A percentile compares a stretch with the other conserved stretches of the same genome.
phyloP scores from a whole-genome alignment of 78 protist genomes.

The Dictyostelium firmibasis region DNA sequence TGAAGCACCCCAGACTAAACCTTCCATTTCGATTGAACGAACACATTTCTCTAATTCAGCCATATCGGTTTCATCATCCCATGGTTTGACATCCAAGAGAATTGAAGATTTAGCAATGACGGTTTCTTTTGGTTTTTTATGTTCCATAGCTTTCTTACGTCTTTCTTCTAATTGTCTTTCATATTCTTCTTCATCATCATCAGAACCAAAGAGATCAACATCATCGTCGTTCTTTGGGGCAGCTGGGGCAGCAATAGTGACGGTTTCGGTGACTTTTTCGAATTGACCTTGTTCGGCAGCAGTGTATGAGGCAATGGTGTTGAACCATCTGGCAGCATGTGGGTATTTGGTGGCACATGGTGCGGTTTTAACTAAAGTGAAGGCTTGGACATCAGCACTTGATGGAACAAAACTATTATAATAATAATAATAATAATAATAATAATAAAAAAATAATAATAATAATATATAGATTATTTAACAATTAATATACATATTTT shows the following conservation, averaged over 20 bases:
- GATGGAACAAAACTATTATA: slow-evolving; percentile 74
- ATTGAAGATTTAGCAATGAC: slow-evolving; percentile 86
- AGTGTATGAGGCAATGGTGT: slow-evolving; percentile 78
- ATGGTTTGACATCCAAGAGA: slow-evolving; percentile 92
- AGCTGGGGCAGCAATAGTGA: slow-evolving; percentile 37
- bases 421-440: background rate
- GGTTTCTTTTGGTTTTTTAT: slow-evolving; percentile 75
- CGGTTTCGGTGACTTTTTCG: slow-evolving; percentile 17
- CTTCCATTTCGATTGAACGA: slow-evolving; percentile 86
- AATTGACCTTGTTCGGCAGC: slow-evolving; percentile 46
- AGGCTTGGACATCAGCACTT: slow-evolving; percentile 80
- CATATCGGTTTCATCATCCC: slow-evolving; percentile 92
- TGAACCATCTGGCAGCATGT: slow-evolving; percentile 88
- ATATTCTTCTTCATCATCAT: slow-evolving; percentile 86
- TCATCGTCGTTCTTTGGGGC: slow-evolving; percentile 81
- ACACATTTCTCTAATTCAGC: slow-evolving; percentile 80
- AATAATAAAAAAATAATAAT: background rate
- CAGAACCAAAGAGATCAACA: slow-evolving; percentile 86
- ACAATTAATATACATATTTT: background rate
- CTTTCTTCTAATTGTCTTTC: slow-evolving; percentile 71
- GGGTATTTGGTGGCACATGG: slow-evolving; percentile 81
- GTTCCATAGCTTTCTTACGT: slow-evolving; percentile 54
- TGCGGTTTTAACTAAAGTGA: slow-evolving; percentile 34
- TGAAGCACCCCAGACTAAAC: slow-evolving; percentile 92
- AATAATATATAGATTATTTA: too few relatives aligned